Base-by-base conservation (phyloP, 768 basidiomycete species). In the Coprinopsis sp. region DNA sequence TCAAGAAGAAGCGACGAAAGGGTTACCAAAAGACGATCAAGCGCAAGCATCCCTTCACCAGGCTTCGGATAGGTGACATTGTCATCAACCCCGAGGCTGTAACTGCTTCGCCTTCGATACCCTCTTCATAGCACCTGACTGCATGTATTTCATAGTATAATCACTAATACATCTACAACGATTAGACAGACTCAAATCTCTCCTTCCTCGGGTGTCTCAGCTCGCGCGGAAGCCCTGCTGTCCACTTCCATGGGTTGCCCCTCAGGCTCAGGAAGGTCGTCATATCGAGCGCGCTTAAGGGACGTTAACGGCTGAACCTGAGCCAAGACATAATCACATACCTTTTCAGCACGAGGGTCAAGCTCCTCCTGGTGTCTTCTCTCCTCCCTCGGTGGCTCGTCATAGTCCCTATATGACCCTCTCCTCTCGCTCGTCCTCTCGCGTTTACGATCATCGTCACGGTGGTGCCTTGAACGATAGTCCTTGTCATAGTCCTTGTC, bases 1-100 rank as follows among this genome's bases (percentile, higher is more conserved):
- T 94, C 69, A 96, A 97, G 76, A 95, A 94, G 74, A 99, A 98
- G 75, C 73, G 93, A 68, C 84, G 96, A 82, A 97, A 98, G 74
- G 93, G 95, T 8, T 98, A 98, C 70, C 81, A 88, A 68, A 90
- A 91, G 69, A 92, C 90, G 6, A 90, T 97, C 53, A 78, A 81
- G 63, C 86, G 91, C 65, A 98, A 97, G 66, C 91, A 93, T 62
- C 87, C 86, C 2, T 98, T 89, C 71, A 98, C 95, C n/a, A 80
- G 93, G 61, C 76, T 99, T 49, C 78, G 94, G 42, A 87, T 99
- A 54, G 92, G 93, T 16, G 76, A 84, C 37, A 92, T 99, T 53
- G 70, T 76, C 39, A 65, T 77, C 54, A 62, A 59, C 33, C 49
- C 52, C 11, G 52, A 49, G 49, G 47, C 57, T 24, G 30, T 49